phyloP scores from a whole-genome alignment of 192 early-diverging fungal genomes.

The Coemansia sp. region DNA sequence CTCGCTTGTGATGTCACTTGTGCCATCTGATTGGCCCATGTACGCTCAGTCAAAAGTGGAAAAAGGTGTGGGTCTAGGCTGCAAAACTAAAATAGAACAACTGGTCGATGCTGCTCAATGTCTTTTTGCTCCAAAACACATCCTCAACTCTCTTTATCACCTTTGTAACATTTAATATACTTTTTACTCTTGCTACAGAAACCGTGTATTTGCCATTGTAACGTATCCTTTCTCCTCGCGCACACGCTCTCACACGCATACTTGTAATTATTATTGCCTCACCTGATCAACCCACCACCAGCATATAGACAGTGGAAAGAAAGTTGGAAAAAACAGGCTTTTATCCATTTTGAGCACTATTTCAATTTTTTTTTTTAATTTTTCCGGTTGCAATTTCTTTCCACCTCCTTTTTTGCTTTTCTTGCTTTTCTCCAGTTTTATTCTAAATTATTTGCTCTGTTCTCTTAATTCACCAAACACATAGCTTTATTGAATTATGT shows the following conservation, averaged over 20 bases:
- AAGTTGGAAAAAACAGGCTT: background rate
- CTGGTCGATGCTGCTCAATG: too few species aligned
- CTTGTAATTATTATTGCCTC: too few species aligned
- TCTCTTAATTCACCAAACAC: background rate
- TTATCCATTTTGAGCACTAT: constrained; percentile 12
- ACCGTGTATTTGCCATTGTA: too few species aligned
- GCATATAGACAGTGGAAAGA: background rate
- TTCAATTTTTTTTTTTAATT: constrained; percentile 10
- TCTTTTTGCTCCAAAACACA: too few species aligned
- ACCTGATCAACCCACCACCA: too few species aligned
- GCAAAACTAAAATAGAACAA: background rate
- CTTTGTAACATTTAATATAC: too few species aligned
- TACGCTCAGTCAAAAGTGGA: too few species aligned
- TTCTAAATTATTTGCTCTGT: constrained; percentile 4
- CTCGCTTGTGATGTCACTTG: background rate
- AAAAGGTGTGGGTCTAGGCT: background rate
- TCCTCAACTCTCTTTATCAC: too few species aligned
- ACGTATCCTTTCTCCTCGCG: too few species aligned
- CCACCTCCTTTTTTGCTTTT: constrained; percentile 3
- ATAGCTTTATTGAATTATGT: background rate
- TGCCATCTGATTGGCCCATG: background rate
- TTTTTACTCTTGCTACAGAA: too few species aligned
- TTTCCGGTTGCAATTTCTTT: background rate
- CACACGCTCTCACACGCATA: too few species aligned
- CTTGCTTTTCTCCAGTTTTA: constrained; percentile 6